A percentile compares a stretch with the other conserved stretches of the same genome.
Evolutionary conservation across 2,329 filamentous ascomycete genomes (phyloP).

Genomic region (Meredithiella fracta): DNA sequence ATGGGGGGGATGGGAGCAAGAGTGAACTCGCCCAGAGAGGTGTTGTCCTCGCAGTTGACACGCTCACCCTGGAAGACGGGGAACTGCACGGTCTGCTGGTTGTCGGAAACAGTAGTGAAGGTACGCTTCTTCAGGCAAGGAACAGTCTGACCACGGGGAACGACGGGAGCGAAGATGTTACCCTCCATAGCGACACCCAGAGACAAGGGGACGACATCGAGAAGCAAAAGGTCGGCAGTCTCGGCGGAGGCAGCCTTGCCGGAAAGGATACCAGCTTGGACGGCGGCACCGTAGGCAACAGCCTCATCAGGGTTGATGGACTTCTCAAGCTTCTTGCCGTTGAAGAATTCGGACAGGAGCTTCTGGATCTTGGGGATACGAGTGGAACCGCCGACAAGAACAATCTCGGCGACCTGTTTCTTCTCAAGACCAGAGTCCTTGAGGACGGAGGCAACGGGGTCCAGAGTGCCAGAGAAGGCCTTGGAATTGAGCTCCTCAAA

Average conservation of each 20-base stretch:
- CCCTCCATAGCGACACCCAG: constrained; percentile 99
- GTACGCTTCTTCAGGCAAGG: constrained; percentile 72
- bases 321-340: constrained; percentile 99
- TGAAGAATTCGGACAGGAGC: constrained; percentile 96
- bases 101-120: constrained; percentile 71
- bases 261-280: constrained; percentile 96
- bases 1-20: constrained; percentile 74
- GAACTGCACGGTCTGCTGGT: constrained; percentile 75
- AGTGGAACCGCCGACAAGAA: constrained; percentile 95
- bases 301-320: constrained; percentile 99
- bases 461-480: constrained; percentile 82
- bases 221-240: constrained; percentile 80
- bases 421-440: constrained; percentile 85
- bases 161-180: constrained; percentile 93
- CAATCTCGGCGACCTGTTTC: constrained; percentile 89
- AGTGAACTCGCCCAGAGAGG: constrained; percentile 92
- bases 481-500: constrained; percentile 98
- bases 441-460: constrained; percentile 90
- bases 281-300: constrained; percentile 94
- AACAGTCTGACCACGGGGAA: constrained; percentile 61
- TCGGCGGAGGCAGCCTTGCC: constrained; percentile 95
- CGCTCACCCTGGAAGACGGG: constrained; percentile 92
- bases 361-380: constrained; percentile 99
- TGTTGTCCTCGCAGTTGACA: constrained; percentile 97
- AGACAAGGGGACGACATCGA: constrained; percentile 91